Evolutionary conservation across 257 asterid species (phyloP).

Genomic region (Nicotiana benthamiana): DNA sequence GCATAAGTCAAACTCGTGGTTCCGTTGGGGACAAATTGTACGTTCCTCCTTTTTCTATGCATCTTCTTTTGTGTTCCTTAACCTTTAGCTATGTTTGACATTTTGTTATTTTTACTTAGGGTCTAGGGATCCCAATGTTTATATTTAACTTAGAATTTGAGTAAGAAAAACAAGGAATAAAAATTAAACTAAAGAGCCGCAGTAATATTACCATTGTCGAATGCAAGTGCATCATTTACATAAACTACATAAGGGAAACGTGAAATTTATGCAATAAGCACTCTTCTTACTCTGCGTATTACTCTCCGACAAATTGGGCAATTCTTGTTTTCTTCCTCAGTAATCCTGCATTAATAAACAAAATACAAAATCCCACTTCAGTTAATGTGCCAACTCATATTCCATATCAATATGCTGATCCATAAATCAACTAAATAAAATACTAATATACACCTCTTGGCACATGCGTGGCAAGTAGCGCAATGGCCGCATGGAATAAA

Average conservation of each 20-base stretch:
- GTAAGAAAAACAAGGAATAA: no score
- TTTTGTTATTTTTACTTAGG: no score
- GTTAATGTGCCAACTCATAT: neutral
- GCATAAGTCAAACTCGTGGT: no score
- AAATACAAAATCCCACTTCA: neutral
- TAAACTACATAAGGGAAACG: neutral
- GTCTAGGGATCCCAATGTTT: no score
- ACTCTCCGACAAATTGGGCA: conserved; percentile 46
- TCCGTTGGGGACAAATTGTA: no score
- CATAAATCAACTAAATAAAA: neutral
- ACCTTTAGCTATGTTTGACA: no score
- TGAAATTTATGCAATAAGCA: conserved; percentile 11
- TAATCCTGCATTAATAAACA: conserved; percentile 27
- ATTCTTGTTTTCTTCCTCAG: conserved; percentile 24
- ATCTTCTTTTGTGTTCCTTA: no score
- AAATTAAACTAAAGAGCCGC: no score
- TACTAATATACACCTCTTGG: conserved; percentile 34
- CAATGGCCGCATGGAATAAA: conserved; percentile 73
- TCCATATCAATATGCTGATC: neutral
- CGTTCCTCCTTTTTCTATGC: no score
- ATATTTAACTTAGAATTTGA: no score
- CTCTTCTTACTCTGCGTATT: conserved; percentile 29
- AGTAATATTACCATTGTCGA: neutral
- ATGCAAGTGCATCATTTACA: neutral
- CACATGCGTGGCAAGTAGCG: conserved; percentile 50